Conservation (phyloP, 768 basidiomycete genomes). For the Lactifluus echinatus region DNA sequence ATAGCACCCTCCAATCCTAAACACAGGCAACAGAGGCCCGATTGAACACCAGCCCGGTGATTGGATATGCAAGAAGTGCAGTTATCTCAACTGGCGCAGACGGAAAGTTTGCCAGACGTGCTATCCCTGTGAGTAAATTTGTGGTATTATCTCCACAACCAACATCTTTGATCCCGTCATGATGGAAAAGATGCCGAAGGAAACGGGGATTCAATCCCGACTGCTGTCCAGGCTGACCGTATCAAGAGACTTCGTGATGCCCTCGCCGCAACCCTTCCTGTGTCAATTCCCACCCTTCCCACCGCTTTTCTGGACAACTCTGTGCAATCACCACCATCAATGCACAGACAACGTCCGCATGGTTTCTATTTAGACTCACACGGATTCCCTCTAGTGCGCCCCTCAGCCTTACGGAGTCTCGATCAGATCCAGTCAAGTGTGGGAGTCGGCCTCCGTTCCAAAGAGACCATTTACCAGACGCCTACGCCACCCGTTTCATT, state of each 20-base stretch:
- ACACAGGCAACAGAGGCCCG: conserved; percentile 82
- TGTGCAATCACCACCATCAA: neutral
- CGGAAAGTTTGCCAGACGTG: conserved; percentile 88
- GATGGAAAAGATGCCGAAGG: conserved; percentile 63
- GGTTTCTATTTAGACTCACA: neutral
- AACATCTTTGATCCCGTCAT: conserved; percentile 6
- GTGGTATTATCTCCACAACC: neutral
- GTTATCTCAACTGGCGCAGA: conserved; percentile 81
- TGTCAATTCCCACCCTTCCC: neutral
- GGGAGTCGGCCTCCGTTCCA: conserved; percentile 41
- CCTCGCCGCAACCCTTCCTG: conserved; percentile 28
- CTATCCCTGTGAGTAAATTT: conserved; percentile 54
- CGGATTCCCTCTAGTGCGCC: neutral
- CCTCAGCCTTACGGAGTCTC: neutral
- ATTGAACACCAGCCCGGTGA: conserved; percentile 63
- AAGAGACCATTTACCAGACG: conserved; percentile 63
- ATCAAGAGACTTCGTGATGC: conserved; percentile 73
- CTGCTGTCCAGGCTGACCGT: conserved; percentile 77
- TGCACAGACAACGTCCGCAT: neutral
- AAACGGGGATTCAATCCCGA: conserved; percentile 80
- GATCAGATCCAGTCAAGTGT: conserved; percentile 26
- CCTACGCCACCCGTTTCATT: conserved; percentile 36
- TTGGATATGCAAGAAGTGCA: conserved; percentile 72
- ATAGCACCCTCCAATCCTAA: conserved; percentile 78
- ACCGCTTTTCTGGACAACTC: neutral